Base-by-base conservation (phyloP, 1,139 yeast species). In the Blastobotrys serpentis region DNA sequence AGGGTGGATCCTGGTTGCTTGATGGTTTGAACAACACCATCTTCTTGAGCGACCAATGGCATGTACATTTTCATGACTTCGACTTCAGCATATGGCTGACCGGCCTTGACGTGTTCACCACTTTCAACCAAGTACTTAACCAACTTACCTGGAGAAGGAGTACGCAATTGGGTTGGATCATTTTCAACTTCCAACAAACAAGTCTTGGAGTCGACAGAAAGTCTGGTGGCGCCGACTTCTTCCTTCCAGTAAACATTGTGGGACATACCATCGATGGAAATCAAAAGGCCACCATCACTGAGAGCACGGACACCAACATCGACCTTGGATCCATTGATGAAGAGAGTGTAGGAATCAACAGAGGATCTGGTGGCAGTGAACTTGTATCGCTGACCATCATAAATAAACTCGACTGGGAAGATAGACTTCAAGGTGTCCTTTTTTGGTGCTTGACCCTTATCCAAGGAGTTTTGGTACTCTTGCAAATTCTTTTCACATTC, bases 1-100 rank as follows among this genome's bases (percentile, higher is more conserved):
- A 92, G 85, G 36, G 96, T 88, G 8, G 97, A 84, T 51, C 99
- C 99, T n/a, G 98, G 98, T 71, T 94, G 98, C 70, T 92, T 90
- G 65, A 92, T 81, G 47, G 89, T 76, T 73, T 92, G 97, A 46
- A 90, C 89, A 52, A 80, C 75, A 76, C 99, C 99, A 63, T 86
- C 84, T 69, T 90, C 98, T 68, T 82, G 88, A 29, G 97, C 92
- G 63, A 88, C 75, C 63, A 90, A 76, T 25, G 73, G 72, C 73
- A 70, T 68, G 56, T 67, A 67, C 98, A 90, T 90, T 72, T 92
- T 92, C 99, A 92, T 92, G 59, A 92, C 98, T 74, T 92, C 99
- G 51, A 92, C 96, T 73, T 92, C 98, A 42, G 98, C 98, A 64
- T 81, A 94, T 42, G 97, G 82, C 72, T 92, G 96, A 53, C 98